A percentile compares a stretch with the other conserved stretches of the same genome.
These are phyloP conservation scores for Nannizziopsis arthrosporioides DNA, from an alignment of 2,329 filamentous ascomycete genomes.

Conservation along the genomic window DNA sequence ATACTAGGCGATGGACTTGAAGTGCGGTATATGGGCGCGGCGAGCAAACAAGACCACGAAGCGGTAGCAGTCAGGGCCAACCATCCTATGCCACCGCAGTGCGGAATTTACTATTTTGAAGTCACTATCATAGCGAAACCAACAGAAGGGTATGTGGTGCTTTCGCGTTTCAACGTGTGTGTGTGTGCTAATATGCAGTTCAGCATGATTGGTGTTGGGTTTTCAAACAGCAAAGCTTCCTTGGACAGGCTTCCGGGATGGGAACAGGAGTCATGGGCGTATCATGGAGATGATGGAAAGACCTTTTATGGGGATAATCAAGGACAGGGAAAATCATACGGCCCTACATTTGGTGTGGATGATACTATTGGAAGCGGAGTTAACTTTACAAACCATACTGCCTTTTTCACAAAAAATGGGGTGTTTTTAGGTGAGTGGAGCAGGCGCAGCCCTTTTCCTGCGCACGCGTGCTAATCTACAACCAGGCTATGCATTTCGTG, in stretches of 20 bases:
- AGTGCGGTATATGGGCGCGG: conserved; percentile 49
- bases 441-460: neutral
- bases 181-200: conserved; percentile 20
- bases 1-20: conserved; percentile 62
- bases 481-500: conserved; percentile 46
- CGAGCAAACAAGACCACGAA: conserved; percentile 56
- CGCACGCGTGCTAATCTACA: conserved; percentile 5
- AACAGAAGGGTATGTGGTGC: conserved; percentile 49
- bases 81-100: conserved; percentile 74
- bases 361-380: conserved; percentile 55
- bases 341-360: conserved; percentile 46
- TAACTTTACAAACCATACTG: conserved; percentile 49
- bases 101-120: conserved; percentile 92
- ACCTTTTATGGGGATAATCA: conserved; percentile 49
- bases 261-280: conserved; percentile 55
- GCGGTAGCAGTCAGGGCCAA: conserved; percentile 74
- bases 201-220: conserved; percentile 45
- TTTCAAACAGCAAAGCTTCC: conserved; percentile 48
- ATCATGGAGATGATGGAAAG: conserved; percentile 55
- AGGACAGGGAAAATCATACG: conserved; percentile 45
- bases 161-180: conserved; percentile 20
- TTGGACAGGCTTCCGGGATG: conserved; percentile 53
- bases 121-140: conserved; percentile 53
- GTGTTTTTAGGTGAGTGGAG: conserved; percentile 41
- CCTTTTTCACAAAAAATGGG: conserved; percentile 57